Base-by-base conservation (phyloP, 371 early-diverging fungal genomes). In the Syncephalastrum contaminatum region DNA sequence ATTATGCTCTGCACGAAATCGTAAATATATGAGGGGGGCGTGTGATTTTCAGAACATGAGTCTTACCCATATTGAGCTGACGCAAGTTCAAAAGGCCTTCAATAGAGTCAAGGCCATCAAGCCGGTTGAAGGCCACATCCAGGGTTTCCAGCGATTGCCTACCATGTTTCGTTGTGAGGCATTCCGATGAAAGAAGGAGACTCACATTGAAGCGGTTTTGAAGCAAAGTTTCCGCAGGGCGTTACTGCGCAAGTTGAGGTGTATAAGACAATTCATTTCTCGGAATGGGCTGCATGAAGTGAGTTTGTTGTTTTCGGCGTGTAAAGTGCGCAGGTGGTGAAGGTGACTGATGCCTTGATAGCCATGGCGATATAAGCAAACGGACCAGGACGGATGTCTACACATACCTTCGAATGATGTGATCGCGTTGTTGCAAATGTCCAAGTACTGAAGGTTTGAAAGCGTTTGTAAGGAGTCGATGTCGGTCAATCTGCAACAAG, bases 71-170 rank as follows among this genome's bases (percentile, higher is more conserved):
- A 45, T 81, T 81, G 36, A 76, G 58, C 16, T 67, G 61, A 24
- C 64, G 64, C 25, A 82, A 62, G 12, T 66, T 64, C 10, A 39
- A 24, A 21, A 83, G 61, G 1, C 62, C 56, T 56, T 81, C 74
- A 3, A 81, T 58, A 2, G 72, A 63, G 10, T 80, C 78, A 7
- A 83, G 52, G 36, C 70, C 58, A 51, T 77, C 69, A 16, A 84
- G 75, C 25, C 73, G 69, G 56, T 84, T 84, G 51, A 70, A 64
- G 1, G 84, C 75, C 3, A 80, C 60, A 58, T 84, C 80, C 51
- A 84, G 54, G 7, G 57, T 71, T 56, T 84, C 84, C 18, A 84
- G 58, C 14, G 66, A 67, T 56, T 73, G 56, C 52, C 73, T 78
- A 51, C 15, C 39, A 46, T 48, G 16, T 14, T 44, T 36, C 21